phyloP scores from a whole-genome alignment of 345 rosid genomes.

The Kandelia obovata region DNA sequence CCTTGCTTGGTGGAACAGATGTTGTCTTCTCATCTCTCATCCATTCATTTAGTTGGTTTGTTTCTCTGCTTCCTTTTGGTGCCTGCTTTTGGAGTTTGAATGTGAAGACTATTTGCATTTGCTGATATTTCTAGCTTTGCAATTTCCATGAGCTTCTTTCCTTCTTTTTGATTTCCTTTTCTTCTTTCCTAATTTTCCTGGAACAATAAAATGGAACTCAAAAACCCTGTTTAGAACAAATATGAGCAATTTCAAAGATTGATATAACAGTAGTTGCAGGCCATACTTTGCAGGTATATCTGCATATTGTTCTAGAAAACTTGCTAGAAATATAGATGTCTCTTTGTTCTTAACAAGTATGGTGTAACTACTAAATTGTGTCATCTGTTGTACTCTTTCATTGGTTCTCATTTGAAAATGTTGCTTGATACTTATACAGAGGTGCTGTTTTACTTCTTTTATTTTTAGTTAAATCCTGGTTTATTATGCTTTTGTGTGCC shows the following conservation, averaged over 20 bases:
- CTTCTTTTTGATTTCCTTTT: not conserved
- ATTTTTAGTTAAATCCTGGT: not conserved
- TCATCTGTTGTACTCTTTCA: not conserved
- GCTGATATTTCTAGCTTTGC: not conserved
- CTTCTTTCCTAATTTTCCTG: not conserved
- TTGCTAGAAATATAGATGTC: no score
- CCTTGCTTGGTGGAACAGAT: constrained; percentile 95
- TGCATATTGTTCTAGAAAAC: not conserved
- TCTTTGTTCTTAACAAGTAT: no score
- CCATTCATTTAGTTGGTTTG: constrained; percentile 94
- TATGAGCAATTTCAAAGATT: not conserved
- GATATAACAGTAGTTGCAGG: not conserved
- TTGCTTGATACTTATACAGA: not conserved
- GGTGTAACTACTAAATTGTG: not conserved
- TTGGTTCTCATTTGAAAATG: not conserved
- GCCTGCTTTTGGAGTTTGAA: not conserved
- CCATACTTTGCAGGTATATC: not conserved
- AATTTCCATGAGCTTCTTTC: not conserved
- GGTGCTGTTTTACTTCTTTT: not conserved
- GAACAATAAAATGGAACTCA: not conserved
- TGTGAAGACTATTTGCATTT: not conserved
- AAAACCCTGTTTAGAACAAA: not conserved
- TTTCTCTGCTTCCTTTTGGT: constrained; percentile 25
- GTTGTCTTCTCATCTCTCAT: constrained; percentile 94
- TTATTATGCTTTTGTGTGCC: not conserved